Evolutionary conservation across 345 rosid species (phyloP), one percentile per base, ranked within the genome.

Genomic region (Eutrema heterophyllum): DNA sequence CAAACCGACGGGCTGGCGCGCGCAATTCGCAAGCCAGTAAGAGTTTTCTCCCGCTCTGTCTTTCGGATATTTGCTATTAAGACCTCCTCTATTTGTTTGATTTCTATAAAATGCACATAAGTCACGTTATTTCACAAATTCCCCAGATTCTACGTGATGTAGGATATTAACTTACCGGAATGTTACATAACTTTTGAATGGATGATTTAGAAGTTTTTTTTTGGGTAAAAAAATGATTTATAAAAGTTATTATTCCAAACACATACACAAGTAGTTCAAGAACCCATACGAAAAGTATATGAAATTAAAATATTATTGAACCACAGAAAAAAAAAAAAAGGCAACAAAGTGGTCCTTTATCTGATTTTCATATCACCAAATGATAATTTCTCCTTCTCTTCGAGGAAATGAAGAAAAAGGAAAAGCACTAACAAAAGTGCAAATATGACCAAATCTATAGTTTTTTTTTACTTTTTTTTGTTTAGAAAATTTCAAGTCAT

Each of bases 391-490:
- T n/a, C 59, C 10, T 49, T 1, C 32, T 55, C 66, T 66, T 66
- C 71, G 27, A 65, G 67, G 60, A 56, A 66, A 46, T 32, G 51
- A 65, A 40, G 43, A 39, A 66, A 35, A 73, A 40, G 51, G 14
- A 45, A 45, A 24, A 12, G 65, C 77, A 73, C 65, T 73, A 24
- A n/a, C 48, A 40, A 18, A 61, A 71, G 71, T 73, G 65, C 33
- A 58, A 56, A 56, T 46, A 56, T 48, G 66, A 56, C 66, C 24
- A 56, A 56, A 27, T 16, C 33, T 15, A 7, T 8, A 53, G 6
- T 26, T 0, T 6, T n/a, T n/a, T n/a, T n/a, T n/a, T n/a, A n/a
- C n/a, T 48, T 54, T 26, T 0, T 6, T 46, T 18, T 40, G n/a
- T 26, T 29, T 21, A 55, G 1, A 12, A 52, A 2, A 0, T 29